Conservation (phyloP, 768 basidiomycete genomes). For the Phylloporus sp. region DNA sequence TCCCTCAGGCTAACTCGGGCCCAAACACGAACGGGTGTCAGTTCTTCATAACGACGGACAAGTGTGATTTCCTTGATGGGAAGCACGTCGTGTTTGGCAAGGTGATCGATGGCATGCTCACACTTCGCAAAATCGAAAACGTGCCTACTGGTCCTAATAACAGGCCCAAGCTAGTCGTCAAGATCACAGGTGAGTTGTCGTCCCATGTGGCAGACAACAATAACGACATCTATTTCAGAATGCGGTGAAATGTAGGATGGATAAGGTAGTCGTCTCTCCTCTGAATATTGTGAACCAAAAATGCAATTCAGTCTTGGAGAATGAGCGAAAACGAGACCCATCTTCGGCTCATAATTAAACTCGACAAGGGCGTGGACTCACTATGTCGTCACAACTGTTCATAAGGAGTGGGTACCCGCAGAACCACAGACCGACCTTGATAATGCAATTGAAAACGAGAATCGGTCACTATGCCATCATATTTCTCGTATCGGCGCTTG, state of each 20-base stretch:
- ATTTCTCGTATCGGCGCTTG: background rate
- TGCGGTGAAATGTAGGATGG: conserved; percentile 53
- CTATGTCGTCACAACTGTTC: too few relatives aligned
- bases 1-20: conserved; percentile 84
- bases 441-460: background rate
- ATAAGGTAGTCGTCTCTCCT: too few relatives aligned
- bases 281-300: background rate
- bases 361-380: too few relatives aligned
- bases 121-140: conserved; percentile 93
- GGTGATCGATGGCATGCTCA: conserved; percentile 91
- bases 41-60: conserved; percentile 96
- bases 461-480: background rate
- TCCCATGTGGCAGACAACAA: background rate
- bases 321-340: too few relatives aligned
- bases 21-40: conserved; percentile 93
- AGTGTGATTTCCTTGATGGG: conserved; percentile 93
- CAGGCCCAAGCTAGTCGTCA: conserved; percentile 81
- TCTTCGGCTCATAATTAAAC: too few relatives aligned
- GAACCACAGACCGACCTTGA: too few relatives aligned
- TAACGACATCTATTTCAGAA: conserved; percentile 31
- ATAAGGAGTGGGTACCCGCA: too few relatives aligned
- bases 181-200: conserved; percentile 64
- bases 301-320: too few relatives aligned
- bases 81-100: conserved; percentile 93
- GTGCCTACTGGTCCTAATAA: conserved; percentile 90